A percentile compares a stretch with the other conserved stretches of the same genome.
phyloP scores from a whole-genome alignment of 352 stramenopile species.

The Pythium brassicae region DNA sequence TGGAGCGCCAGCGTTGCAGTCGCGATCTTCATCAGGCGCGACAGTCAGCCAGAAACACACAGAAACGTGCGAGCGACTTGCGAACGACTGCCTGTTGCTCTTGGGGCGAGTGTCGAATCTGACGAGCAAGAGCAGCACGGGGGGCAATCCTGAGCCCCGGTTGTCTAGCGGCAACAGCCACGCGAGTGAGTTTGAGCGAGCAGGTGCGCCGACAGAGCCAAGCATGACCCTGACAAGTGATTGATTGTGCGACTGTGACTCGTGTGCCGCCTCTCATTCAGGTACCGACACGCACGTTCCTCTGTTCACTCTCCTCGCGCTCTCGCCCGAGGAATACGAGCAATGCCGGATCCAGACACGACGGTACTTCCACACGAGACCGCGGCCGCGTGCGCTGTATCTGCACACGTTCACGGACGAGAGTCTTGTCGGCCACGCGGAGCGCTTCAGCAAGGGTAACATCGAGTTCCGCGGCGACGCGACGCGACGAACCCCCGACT shows the following conservation, averaged over 20 bases:
- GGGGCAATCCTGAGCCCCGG: neutral
- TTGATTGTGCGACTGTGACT: neutral
- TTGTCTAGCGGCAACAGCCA: neutral
- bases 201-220: neutral
- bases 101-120: neutral
- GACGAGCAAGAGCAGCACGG: neutral
- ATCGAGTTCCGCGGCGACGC: constrained; percentile 43
- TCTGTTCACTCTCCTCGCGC: constrained; percentile 22
- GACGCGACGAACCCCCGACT: constrained; percentile 14
- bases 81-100: constrained; percentile 1
- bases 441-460: constrained; percentile 44
- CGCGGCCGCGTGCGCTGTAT: constrained; percentile 40
- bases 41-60: neutral
- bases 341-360: constrained; percentile 11
- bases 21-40: neutral
- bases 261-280: neutral
- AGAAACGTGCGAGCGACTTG: neutral
- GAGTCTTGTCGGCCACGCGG: constrained; percentile 7
- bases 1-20: neutral
- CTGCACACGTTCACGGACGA: constrained; percentile 32
- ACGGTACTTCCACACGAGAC: constrained; percentile 29
- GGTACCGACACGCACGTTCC: constrained; percentile 14
- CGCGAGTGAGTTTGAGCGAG: no score
- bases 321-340: constrained; percentile 15
- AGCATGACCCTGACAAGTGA: no score